Evolutionary conservation across 2,329 filamentous ascomycete species (phyloP).

Genomic region (Hypomyces rosellus): DNA sequence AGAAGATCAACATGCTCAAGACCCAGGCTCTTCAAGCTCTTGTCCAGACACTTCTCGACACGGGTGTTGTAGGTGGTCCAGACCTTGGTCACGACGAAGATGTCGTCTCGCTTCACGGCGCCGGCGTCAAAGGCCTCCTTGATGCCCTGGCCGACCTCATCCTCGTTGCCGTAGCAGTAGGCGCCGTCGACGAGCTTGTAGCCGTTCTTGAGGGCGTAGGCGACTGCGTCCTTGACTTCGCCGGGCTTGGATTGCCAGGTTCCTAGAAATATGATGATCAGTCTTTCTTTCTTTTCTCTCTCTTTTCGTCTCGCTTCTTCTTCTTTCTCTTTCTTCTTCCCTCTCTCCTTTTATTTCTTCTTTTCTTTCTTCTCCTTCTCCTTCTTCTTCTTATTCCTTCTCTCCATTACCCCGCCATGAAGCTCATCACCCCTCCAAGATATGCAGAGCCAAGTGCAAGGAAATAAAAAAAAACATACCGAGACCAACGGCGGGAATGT

Average conservation of each 20-base stretch:
- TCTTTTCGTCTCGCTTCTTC: not conserved
- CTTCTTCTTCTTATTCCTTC: not conserved
- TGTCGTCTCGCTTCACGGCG: slow-evolving; percentile 62
- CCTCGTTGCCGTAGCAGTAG: slow-evolving; percentile 75
- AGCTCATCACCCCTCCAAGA: slow-evolving; percentile 5
- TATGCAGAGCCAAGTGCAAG: not conserved
- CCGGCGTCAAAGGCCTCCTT: slow-evolving; percentile 65
- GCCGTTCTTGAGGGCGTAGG: slow-evolving; percentile 49
- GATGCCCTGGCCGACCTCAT: slow-evolving; percentile 73
- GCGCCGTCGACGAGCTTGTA: slow-evolving; percentile 63
- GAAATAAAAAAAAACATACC: slow-evolving; percentile 34
- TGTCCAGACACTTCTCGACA: slow-evolving; percentile 62
- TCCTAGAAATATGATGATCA: slow-evolving; percentile 32
- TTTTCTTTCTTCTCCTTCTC: not conserved
- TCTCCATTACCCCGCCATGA: not conserved
- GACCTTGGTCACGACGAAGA: slow-evolving; percentile 81
- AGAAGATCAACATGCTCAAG: slow-evolving; percentile 78
- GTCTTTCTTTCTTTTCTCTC: not conserved
- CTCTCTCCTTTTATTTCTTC: not conserved
- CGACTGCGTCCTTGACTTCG: slow-evolving; percentile 52
- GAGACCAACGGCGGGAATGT: slow-evolving; percentile 58
- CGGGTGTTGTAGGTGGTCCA: slow-evolving; percentile 75
- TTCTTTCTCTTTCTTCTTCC: not conserved
- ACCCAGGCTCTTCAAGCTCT: slow-evolving; percentile 66
- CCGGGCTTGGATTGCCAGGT: slow-evolving; percentile 59